These are phyloP conservation scores for Fabrea salina DNA, from an alignment of 169 alveolate species.

Conservation along the genomic window DNA sequence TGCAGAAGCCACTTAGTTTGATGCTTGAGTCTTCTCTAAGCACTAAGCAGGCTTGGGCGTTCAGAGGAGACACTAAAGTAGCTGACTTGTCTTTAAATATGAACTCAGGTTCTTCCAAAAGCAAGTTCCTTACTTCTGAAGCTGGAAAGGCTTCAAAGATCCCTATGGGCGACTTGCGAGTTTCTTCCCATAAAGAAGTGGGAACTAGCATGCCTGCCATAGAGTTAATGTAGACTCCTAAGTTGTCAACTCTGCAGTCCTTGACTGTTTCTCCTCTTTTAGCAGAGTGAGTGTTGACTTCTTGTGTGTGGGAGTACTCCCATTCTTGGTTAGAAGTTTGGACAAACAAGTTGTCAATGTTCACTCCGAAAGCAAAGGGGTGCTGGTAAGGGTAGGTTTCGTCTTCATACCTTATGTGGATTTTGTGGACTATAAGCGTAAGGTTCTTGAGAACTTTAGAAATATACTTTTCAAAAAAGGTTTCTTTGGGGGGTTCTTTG, in stretches of 20 bases:
- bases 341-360: not conserved
- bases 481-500: not conserved
- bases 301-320: not conserved
- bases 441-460: constrained; percentile 11
- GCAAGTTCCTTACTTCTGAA: constrained; percentile 3
- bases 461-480: constrained; percentile 1
- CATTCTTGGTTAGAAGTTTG: constrained; percentile 3
- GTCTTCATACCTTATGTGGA: constrained; percentile 36
- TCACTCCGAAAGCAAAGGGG: constrained; percentile 26
- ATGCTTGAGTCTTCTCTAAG: not conserved
- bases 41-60: not conserved
- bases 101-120: not conserved
- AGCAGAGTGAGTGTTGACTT: not conserved
- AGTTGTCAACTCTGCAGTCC: not conserved
- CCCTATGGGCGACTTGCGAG: not conserved
- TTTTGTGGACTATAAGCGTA: not conserved
- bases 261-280: not conserved
- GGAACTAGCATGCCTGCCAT: constrained; percentile 28
- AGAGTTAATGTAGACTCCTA: constrained; percentile 2
- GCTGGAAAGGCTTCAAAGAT: constrained; percentile 36
- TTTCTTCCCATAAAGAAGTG: constrained; percentile 31
- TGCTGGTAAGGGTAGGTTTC: constrained; percentile 18
- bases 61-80: not conserved
- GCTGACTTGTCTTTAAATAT: not conserved
- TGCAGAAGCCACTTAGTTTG: not conserved